Evolutionary conservation across 768 basidiomycete genomes (phyloP), one percentile per base, ranked within the genome.

Genomic region (Suillus sp.): DNA sequence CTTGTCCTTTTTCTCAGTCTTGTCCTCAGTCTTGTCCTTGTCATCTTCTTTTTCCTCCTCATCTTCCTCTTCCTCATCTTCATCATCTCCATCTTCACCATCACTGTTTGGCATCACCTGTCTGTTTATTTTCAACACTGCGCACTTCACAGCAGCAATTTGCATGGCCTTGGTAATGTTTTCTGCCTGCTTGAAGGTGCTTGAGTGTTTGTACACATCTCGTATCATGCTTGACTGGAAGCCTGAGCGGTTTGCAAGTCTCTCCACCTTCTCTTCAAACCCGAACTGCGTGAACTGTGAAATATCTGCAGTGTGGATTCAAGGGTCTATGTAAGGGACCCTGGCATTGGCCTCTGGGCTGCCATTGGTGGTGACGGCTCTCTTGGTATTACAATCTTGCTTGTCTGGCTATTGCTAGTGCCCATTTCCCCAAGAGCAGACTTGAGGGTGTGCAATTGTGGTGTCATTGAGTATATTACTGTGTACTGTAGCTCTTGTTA

Each of bases 401-500:
- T 47, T 25, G 22, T 47, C 45, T 47, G 45, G 45, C 45, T 4
- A 47, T 4, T 0, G 10, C 43, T 22, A 10, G 43, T 4, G 0
- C 45, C 45, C 11, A 13, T 47, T 47, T 47, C 22, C 22, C 22
- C 4, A 4, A 47, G 2, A 22, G 45, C 4, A 47, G 45, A 47
- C 47, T 25, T 27, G 13, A 14, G 16, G 16, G 25, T 25, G 14
- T 48, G 47, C 47, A 83, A 70, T 30, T 40, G 51, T 62, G 85
- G 80, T 83, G 70, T 62, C 82, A 81, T 79, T n/a, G 20, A 63
- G 62, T 76, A 66, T 73, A 67, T 77, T 67, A 45, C 38, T 20
- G 43, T 48, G 51, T 64, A 70, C 75, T 76, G 69, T 32, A 32
- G 32, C 4, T 32, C 32, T 32, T 6, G 7, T 32, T 32, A 32